Conservation (phyloP, 1,139 yeast genomes). For the Zygosaccharomyces sapae region DNA sequence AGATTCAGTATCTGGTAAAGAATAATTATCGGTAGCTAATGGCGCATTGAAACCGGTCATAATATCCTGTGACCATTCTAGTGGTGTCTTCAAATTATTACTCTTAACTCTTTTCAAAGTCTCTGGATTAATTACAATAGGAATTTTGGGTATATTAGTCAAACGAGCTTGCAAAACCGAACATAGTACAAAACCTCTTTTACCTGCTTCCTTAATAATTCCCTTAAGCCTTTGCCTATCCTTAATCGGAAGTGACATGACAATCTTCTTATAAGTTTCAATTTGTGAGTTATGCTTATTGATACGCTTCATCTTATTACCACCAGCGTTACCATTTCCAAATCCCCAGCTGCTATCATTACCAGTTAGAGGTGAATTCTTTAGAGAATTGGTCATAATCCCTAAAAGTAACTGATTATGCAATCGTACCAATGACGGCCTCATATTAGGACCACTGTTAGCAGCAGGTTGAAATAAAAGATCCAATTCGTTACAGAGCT, state of each 20-base stretch:
- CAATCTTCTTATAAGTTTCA: constrained; percentile 78
- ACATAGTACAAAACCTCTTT: constrained; percentile 69
- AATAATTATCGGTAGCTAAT: constrained; percentile 69
- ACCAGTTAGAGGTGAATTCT: constrained; percentile 41
- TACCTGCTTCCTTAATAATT: constrained; percentile 78
- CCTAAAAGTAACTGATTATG: constrained; percentile 82
- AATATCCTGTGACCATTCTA: constrained; percentile 89
- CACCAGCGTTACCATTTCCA: constrained; percentile 27
- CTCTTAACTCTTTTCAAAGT: constrained; percentile 46
- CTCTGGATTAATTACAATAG: constrained; percentile 50
- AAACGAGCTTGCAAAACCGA: constrained; percentile 79
- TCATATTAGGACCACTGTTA: constrained; percentile 6
- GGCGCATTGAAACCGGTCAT: constrained; percentile 86
- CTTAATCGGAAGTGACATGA: constrained; percentile 78
- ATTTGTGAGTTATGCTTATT: constrained; percentile 49
- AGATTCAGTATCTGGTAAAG: constrained; percentile 75
- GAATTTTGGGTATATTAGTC: constrained; percentile 81
- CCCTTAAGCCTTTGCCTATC: constrained; percentile 82
- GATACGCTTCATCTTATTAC: constrained; percentile 25
- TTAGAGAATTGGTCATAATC: constrained; percentile 76
- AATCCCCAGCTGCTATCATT: constrained; percentile 35
- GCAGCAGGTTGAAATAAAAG: constrained; percentile 22
- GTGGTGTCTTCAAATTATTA: constrained; percentile 49
- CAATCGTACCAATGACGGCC: constrained; percentile 38
- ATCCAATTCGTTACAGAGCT: constrained; percentile 43